Percentiles rank a stretch among this genome's conserved stretches.
These are phyloP conservation scores for Mixia osmundae DNA, from an alignment of 1,284 basidiomycete genomes.

Conservation along the genomic window DNA sequence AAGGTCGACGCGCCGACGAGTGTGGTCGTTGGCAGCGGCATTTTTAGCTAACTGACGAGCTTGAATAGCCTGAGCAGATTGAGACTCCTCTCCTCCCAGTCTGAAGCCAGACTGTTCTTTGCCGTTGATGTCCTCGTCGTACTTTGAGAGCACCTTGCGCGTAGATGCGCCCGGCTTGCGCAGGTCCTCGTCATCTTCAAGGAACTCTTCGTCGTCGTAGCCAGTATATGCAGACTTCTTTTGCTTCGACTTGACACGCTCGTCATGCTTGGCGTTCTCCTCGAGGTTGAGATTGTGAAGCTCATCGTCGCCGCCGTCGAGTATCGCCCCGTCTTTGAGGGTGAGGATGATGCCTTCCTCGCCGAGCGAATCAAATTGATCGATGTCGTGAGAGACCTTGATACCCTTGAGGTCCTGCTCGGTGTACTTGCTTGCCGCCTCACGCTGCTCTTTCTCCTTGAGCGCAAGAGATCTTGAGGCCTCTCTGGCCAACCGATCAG, in stretches of 20 bases:
- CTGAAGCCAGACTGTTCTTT: constrained; percentile 19
- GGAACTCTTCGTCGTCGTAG: constrained; percentile 75
- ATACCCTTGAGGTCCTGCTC: constrained; percentile 56
- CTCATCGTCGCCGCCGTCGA: constrained; percentile 97
- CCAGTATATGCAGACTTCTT: constrained; percentile 48
- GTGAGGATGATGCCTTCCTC: constrained; percentile 84
- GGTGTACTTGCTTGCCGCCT: constrained; percentile 28
- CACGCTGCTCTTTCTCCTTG: constrained; percentile 42
- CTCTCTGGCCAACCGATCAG: constrained; percentile 56
- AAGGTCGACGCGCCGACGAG: constrained; percentile 40
- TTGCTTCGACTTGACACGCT: constrained; percentile 65
- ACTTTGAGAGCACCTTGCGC: constrained; percentile 78
- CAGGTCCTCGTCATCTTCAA: too few relatives aligned
- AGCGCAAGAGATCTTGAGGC: too few relatives aligned
- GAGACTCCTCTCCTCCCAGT: constrained; percentile 15
- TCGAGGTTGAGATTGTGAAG: constrained; percentile 83
- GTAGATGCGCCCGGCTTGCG: constrained; percentile 37
- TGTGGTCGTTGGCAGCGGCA: constrained; percentile 70
- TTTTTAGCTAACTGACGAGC: constrained; percentile 39
- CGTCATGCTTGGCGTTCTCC: constrained; percentile 52
- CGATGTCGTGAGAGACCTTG: constrained; percentile 86
- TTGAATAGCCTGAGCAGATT: constrained; percentile 15
- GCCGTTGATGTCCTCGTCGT: constrained; percentile 67
- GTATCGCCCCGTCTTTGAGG: constrained; percentile 76
- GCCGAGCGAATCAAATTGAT: constrained; percentile 44